phyloP scores from a whole-genome alignment of 2,329 filamentous ascomycete species.

The Bipolaris gigantea region DNA sequence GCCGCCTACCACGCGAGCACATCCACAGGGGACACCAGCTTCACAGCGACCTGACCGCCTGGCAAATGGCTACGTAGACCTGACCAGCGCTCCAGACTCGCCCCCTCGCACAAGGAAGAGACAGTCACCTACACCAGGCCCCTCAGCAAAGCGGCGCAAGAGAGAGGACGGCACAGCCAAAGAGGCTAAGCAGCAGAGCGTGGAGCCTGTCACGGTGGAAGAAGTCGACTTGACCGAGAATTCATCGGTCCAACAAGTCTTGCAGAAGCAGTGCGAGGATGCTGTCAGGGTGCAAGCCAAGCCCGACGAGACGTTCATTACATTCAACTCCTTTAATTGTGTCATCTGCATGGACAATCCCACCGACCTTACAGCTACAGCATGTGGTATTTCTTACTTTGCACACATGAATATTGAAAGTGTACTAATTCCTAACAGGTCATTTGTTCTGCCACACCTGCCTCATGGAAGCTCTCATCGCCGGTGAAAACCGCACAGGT shows the following conservation, averaged over 20 bases:
- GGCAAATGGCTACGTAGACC: slow-evolving; percentile 44
- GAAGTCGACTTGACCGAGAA: slow-evolving; percentile 55
- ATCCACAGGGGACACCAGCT: slow-evolving; percentile 7
- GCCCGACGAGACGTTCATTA: slow-evolving; percentile 43
- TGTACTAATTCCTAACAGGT: slow-evolving; percentile 45
- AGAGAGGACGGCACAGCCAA: slow-evolving; percentile 21
- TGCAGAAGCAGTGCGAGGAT: slow-evolving; percentile 58
- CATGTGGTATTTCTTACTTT: slow-evolving; percentile 57
- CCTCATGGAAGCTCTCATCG: slow-evolving; percentile 62
- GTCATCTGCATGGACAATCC: slow-evolving; percentile 66
- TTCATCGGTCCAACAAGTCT: slow-evolving; percentile 46
- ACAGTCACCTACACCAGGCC: slow-evolving; percentile 28
- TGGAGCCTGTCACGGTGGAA: slow-evolving; percentile 43
- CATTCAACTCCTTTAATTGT: slow-evolving; percentile 57
- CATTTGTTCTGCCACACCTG: slow-evolving; percentile 68
- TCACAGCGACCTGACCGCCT: slow-evolving; percentile 28
- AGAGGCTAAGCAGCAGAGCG: background rate
- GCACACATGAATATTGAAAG: no score
- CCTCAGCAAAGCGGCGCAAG: slow-evolving; percentile 38
- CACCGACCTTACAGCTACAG: slow-evolving; percentile 61
- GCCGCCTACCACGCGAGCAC: slow-evolving; percentile 23
- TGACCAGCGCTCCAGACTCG: slow-evolving; percentile 32
- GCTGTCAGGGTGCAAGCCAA: slow-evolving; percentile 52
- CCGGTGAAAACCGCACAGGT: slow-evolving; percentile 55
- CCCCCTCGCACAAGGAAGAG: slow-evolving; percentile 27